Evolutionary conservation across 2,329 filamentous ascomycete genomes (phyloP), one percentile per base, ranked within the genome.

Genomic region (Aureobasidium uvarum): DNA sequence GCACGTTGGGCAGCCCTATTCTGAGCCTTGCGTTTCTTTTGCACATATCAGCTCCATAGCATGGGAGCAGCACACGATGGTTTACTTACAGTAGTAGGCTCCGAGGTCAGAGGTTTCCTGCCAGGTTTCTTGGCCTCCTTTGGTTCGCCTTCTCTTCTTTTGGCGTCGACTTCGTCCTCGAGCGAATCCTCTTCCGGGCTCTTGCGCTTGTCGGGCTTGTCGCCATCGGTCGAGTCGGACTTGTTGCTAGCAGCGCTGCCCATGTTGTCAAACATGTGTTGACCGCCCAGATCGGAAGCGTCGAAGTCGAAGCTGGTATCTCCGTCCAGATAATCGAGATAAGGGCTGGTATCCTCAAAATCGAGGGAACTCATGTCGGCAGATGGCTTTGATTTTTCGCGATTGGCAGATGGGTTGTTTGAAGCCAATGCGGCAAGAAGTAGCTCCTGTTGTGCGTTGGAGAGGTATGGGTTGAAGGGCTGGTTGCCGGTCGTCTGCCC

Each of bases 81-180:
- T 11, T 55, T 46, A 86, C 93, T 81, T 87, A 98, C 94, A 70
- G 93, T 95, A 71, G 91, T 98, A 28, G 95, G 95, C 77, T 98
- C 95, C 25, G 91, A 96, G 55, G 92, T 98, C 72, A 98, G 83
- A 23, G 94, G 95, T 82, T 99, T 99, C 69, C 95, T 87, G 59
- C 95, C 95, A 5, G 95, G 94, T 80, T 98, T 99, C 86, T 98
- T 98, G 28, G 91, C 86, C 50, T 88, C 83, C 79, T 95, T 96
- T 51, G 93, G 91, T 65, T 92, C 88, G 66, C 89, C 86, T 77
- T 96, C 92, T 67, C 90, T 86, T 69, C 92, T 86, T 81, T 93
- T 95, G 66, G 86, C 86, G 70, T 86, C 86, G 51, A 83, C 84
- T 33, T 80, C 81, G n/a, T 83, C 89, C 6, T 90, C 89, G 1